Conservation (phyloP, 202 grass and related monocot genomes). For the Setaria viridis region DNA sequence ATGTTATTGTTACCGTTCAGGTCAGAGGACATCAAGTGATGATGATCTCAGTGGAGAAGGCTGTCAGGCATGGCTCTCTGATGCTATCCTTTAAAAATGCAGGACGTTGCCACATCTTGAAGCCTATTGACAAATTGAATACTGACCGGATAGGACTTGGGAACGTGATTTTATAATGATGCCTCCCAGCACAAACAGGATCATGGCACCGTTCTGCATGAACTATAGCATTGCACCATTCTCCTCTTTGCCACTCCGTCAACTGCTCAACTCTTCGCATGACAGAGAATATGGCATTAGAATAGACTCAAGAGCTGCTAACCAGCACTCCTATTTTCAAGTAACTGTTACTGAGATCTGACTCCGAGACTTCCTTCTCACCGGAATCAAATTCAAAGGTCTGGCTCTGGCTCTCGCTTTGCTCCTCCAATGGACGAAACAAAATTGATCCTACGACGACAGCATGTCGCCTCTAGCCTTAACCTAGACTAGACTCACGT, state of each 20-base stretch:
- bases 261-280: neutral
- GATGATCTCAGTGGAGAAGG: neutral
- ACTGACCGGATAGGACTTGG: neutral
- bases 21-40: neutral
- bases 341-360: neutral
- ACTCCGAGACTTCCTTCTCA: neutral
- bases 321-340: neutral
- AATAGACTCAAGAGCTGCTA: neutral
- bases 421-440: neutral
- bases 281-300: neutral
- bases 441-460: conserved; percentile 7
- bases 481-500: neutral
- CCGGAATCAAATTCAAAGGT: neutral
- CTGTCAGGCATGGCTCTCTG: conserved; percentile 10
- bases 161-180: conserved; percentile 40
- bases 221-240: conserved; percentile 6
- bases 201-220: conserved; percentile 34
- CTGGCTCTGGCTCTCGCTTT: neutral
- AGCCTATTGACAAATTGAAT: conserved; percentile 8
- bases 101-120: conserved; percentile 39
- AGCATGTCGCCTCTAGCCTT: neutral
- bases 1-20: neutral
- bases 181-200: neutral
- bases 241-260: conserved; percentile 3
- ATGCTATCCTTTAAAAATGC: neutral